Conservation (phyloP, 805 yeast genomes). For the Spathaspora passalidarum region DNA sequence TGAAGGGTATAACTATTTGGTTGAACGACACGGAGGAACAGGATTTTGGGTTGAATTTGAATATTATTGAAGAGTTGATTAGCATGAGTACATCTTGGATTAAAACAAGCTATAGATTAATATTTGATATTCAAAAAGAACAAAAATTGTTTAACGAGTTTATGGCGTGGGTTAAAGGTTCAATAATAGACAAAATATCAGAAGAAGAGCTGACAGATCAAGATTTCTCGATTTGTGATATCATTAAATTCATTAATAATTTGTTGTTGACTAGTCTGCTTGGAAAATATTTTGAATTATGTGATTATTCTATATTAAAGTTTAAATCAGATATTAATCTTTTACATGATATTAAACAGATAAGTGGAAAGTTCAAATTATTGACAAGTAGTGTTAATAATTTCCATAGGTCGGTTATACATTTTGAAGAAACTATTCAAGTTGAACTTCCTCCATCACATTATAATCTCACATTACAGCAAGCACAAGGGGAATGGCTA, state of each 20-base stretch:
- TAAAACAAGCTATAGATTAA: conserved; percentile 32
- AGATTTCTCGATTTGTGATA: conserved; percentile 11
- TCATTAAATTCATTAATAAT: conserved; percentile 22
- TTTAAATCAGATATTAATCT: too few relatives aligned
- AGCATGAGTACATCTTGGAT: conserved; percentile 16
- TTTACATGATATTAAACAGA: not conserved
- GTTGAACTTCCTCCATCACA: conserved; percentile 2
- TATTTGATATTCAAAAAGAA: conserved; percentile 45
- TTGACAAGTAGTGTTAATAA: not conserved
- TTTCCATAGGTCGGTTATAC: conserved; percentile 4
- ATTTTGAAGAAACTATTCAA: not conserved
- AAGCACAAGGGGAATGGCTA: not conserved
- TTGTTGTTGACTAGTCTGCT: conserved; percentile 18
- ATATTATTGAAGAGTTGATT: conserved; percentile 8
- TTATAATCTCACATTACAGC: conserved; percentile 2
- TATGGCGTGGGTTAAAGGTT: conserved; percentile 41
- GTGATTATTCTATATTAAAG: too few relatives aligned
- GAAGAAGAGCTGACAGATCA: conserved; percentile 26
- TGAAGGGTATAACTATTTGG: conserved; percentile 43
- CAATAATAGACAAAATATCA: conserved; percentile 33
- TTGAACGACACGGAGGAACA: conserved; percentile 14
- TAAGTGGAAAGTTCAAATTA: not conserved
- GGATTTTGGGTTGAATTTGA: conserved; percentile 9
- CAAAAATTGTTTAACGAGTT: conserved; percentile 45
- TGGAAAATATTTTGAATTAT: conserved; percentile 16